A percentile compares a stretch with the other conserved stretches of the same genome.
Conservation (phyloP, 2,329 filamentous ascomycete genomes). For the Aureobasidium mangrovei region DNA sequence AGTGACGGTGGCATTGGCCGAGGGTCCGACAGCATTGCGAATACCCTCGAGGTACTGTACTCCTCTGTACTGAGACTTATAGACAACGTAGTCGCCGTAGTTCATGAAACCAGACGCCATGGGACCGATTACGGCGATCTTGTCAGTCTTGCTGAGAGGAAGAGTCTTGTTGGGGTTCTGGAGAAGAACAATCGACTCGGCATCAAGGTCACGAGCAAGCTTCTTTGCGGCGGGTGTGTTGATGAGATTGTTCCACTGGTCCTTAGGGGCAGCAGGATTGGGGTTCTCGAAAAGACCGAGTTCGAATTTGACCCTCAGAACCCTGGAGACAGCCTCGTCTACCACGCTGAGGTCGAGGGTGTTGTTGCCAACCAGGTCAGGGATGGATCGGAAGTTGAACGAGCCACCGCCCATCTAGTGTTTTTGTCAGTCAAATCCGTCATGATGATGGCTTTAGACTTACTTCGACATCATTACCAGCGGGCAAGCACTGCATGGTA, state of each 20-base stretch:
- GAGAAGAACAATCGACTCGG: slow-evolving; percentile 62
- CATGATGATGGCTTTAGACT: neutral
- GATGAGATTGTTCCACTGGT: slow-evolving; percentile 50
- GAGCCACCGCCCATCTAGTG: slow-evolving; percentile 51
- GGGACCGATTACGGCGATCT: slow-evolving; percentile 63
- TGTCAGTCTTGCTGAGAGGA: slow-evolving; percentile 54
- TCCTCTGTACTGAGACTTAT: slow-evolving; percentile 53
- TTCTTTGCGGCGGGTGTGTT: slow-evolving; percentile 52
- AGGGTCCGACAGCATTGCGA: slow-evolving; percentile 42
- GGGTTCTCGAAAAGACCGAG: slow-evolving; percentile 65
- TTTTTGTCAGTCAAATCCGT: neutral
- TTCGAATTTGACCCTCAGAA: slow-evolving; percentile 59
- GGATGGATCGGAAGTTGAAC: slow-evolving; percentile 60
- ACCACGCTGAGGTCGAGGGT: slow-evolving; percentile 51
- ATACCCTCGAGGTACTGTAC: slow-evolving; percentile 65
- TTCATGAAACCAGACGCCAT: slow-evolving; percentile 67
- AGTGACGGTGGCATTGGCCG: slow-evolving; percentile 47
- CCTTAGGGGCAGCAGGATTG: slow-evolving; percentile 49
- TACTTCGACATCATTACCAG: slow-evolving; percentile 59
- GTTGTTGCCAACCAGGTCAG: slow-evolving; percentile 53
- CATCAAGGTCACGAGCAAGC: slow-evolving; percentile 56
- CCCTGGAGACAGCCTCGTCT: slow-evolving; percentile 56
- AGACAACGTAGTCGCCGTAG: slow-evolving; percentile 67
- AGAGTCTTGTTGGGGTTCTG: slow-evolving; percentile 61
- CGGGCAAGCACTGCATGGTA: slow-evolving; percentile 53